Evolutionary conservation across 2,329 filamentous ascomycete genomes (phyloP).

Genomic region (Microdochium nivale): DNA sequence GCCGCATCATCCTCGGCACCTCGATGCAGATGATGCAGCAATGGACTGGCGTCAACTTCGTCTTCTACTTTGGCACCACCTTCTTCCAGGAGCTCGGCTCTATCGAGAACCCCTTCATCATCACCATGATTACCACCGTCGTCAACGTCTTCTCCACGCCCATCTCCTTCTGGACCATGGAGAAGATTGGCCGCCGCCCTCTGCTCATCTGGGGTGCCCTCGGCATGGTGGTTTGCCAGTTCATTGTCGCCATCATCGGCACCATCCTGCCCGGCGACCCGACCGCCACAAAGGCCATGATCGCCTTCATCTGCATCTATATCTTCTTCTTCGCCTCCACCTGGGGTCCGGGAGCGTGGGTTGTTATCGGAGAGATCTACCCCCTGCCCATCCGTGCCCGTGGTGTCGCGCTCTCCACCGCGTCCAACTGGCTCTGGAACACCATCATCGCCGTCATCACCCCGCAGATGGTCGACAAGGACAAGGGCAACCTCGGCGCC

Average conservation of each 20-base stretch:
- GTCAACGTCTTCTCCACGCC: conserved; percentile 84
- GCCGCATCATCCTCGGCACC: conserved; percentile 42
- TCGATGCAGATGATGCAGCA: conserved; percentile 77
- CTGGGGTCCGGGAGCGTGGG: conserved; percentile 77
- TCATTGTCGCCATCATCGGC: conserved; percentile 73
- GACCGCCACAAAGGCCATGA: conserved; percentile 57
- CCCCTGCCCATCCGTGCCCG: conserved; percentile 81
- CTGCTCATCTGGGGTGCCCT: conserved; percentile 71
- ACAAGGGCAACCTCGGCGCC: conserved; percentile 56
- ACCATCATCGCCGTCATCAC: conserved; percentile 64
- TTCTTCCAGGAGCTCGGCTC: conserved; percentile 76
- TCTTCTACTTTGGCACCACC: conserved; percentile 79
- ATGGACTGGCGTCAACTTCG: conserved; percentile 85
- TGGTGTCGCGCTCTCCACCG: conserved; percentile 78
- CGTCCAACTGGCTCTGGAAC: conserved; percentile 91
- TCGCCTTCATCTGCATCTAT: conserved; percentile 85
- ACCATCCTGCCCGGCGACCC: conserved; percentile 32
- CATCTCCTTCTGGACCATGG: conserved; percentile 79
- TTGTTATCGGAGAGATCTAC: conserved; percentile 84
- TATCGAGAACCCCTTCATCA: conserved; percentile 71
- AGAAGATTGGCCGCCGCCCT: conserved; percentile 70
- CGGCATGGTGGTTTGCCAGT: conserved; percentile 81
- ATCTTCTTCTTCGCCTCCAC: conserved; percentile 89
- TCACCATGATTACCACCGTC: conserved; percentile 76
- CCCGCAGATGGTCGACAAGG: conserved; percentile 57